Percentiles rank a stretch among this genome's conserved stretches.
Conservation (phyloP, 148 eudicot species). For the Rheum nobile region DNA sequence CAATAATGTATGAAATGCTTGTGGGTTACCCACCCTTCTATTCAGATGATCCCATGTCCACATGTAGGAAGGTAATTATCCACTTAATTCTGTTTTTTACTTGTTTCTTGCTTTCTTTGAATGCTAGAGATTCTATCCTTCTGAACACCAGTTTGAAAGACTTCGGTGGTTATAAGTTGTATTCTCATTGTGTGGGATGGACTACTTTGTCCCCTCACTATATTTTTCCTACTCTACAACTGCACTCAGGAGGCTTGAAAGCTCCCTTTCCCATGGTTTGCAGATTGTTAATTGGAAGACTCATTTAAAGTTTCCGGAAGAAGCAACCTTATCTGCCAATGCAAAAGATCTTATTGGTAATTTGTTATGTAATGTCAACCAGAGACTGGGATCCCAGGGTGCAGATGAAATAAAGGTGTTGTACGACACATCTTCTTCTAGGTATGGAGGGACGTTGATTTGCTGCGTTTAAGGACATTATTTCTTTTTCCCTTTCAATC, state of each 20-base stretch:
- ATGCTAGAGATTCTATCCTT: neutral
- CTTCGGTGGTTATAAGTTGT: too few species aligned
- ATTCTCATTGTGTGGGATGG: neutral
- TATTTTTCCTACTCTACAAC: neutral
- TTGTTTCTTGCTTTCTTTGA: neutral
- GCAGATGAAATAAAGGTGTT: slow-evolving; percentile 26
- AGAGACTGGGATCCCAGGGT: slow-evolving; percentile 23
- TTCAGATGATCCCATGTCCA: slow-evolving; percentile 27
- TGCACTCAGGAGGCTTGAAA: neutral
- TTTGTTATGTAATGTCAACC: slow-evolving; percentile 20
- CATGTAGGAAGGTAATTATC: slow-evolving; percentile 21
- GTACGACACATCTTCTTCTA: slow-evolving; percentile 5
- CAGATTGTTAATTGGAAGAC: slow-evolving; percentile 29
- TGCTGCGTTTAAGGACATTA: neutral
- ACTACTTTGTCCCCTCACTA: neutral
- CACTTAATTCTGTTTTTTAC: neutral
- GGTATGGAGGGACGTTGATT: neutral
- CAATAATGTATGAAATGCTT: slow-evolving; percentile 34
- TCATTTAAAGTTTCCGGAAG: slow-evolving; percentile 20
- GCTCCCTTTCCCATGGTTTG: neutral
- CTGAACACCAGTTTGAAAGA: too few species aligned
- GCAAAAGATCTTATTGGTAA: slow-evolving; percentile 24
- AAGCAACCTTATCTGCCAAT: slow-evolving; percentile 20
- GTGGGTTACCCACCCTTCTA: slow-evolving; percentile 35
- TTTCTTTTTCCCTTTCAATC: neutral